These are phyloP conservation scores for Fusarium begoniae DNA, from an alignment of 2,329 filamentous ascomycete species.

Conservation along the genomic window DNA sequence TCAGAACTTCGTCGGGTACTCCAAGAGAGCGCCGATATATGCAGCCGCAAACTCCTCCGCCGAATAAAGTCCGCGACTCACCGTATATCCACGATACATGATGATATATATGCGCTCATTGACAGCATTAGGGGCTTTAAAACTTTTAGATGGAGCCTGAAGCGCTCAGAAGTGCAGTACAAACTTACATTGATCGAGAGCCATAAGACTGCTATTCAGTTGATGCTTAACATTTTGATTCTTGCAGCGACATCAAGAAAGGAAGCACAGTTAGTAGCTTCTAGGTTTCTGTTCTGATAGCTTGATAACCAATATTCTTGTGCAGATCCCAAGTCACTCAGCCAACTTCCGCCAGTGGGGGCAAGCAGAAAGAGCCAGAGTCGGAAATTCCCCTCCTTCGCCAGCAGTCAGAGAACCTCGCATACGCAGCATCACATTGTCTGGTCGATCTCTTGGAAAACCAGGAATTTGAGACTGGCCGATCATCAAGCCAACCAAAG, in stretches of 20 bases:
- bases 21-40: background rate
- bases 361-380: background rate
- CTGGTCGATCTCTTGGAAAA: background rate
- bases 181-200: background rate
- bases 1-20: background rate
- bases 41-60: background rate
- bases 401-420: background rate
- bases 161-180: background rate
- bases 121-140: background rate
- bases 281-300: accelerated
- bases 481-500: accelerated
- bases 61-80: background rate
- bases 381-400: background rate
- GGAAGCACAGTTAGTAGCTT: background rate
- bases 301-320: background rate
- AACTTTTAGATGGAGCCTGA: background rate
- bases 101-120: background rate
- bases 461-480: accelerated
- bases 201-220: background rate
- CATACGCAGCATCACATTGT: background rate
- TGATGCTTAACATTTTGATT: background rate
- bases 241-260: background rate
- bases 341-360: accelerated
- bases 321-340: background rate
- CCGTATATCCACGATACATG: background rate